phyloP scores from a whole-genome alignment of 2,329 filamentous ascomycete species.

The Raffaelea arxii region DNA sequence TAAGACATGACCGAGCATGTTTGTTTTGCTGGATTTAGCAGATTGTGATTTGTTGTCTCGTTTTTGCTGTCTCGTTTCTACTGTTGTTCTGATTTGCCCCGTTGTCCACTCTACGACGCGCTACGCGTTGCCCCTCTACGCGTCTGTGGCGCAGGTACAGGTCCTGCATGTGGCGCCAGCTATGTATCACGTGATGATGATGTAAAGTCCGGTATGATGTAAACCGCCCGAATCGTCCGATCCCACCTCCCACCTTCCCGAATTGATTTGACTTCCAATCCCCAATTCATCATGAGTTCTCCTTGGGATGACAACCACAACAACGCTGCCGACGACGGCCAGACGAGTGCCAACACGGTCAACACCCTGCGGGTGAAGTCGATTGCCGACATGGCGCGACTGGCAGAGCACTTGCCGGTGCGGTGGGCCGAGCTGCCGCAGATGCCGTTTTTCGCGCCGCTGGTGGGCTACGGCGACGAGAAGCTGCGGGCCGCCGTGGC shows the following conservation, averaged over 20 bases:
- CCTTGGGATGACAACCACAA: not conserved
- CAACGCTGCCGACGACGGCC: constrained; percentile 3
- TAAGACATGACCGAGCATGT: no score
- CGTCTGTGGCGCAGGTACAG: no score
- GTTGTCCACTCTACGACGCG: no score
- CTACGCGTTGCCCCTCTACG: no score
- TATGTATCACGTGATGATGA: no score
- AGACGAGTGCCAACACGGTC: constrained; percentile 1
- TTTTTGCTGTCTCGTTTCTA: no score
- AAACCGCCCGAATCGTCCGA: no score
- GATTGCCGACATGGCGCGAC: constrained; percentile 4
- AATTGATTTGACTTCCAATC: not conserved
- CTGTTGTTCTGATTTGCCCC: no score
- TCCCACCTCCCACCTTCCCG: not conserved
- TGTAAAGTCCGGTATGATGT: no score
- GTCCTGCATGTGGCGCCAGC: no score
- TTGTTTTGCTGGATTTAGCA: no score
- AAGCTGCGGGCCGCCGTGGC: constrained; percentile 10
- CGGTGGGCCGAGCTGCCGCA: constrained; percentile 10
- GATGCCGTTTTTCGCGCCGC: constrained; percentile 8
- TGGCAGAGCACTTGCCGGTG: constrained; percentile 9
- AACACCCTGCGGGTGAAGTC: constrained; percentile 8
- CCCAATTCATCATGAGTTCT: constrained; percentile 1
- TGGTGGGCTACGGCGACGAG: constrained; percentile 7
- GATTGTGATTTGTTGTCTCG: no score